Evolutionary conservation across 2,329 filamentous ascomycete genomes (phyloP).

Genomic region (Alternaria sp.): DNA sequence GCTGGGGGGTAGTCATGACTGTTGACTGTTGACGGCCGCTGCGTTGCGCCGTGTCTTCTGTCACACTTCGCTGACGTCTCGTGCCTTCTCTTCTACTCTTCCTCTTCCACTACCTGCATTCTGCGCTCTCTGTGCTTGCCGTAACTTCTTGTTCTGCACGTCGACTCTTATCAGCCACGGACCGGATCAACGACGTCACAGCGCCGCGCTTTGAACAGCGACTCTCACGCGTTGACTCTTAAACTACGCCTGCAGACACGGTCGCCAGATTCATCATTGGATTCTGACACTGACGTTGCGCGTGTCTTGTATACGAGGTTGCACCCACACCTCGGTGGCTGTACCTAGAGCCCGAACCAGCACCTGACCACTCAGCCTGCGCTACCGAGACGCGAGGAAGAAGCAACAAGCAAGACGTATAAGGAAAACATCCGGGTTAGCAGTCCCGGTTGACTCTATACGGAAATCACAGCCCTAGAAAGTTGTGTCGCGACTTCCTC

Average conservation of each 20-base stretch:
- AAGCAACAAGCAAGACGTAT: slow-evolving; percentile 1
- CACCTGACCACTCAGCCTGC: slow-evolving; percentile 35
- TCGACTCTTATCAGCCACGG: slow-evolving; percentile 18
- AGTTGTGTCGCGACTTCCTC: slow-evolving; percentile 9
- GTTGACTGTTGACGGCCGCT: slow-evolving; percentile 20
- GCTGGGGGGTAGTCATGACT: slow-evolving; percentile 26
- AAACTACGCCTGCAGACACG: not conserved
- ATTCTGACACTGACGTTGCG: not conserved
- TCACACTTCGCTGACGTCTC: slow-evolving; percentile 2
- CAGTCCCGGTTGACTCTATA: not conserved
- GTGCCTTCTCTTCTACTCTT: slow-evolving; percentile 12
- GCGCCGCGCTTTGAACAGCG: slow-evolving; percentile 13
- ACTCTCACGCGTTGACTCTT: not conserved
- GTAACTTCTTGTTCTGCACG: slow-evolving; percentile 7
- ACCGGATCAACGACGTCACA: slow-evolving; percentile 24
- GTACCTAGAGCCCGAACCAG: slow-evolving; percentile 33
- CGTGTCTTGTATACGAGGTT: slow-evolving; percentile 6
- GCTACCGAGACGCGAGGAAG: slow-evolving; percentile 8
- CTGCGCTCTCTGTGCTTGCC: slow-evolving; percentile 7
- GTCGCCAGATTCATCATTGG: not conserved
- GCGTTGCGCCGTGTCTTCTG: slow-evolving; percentile 10
- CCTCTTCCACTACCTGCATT: slow-evolving; percentile 1
- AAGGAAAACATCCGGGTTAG: not conserved
- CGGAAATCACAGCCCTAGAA: not conserved
- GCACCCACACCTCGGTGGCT: slow-evolving; percentile 41